Percentiles rank a stretch among this genome's conserved stretches.
Evolutionary conservation across 768 basidiomycete genomes (phyloP).

Genomic region (Boletus subparvulus): DNA sequence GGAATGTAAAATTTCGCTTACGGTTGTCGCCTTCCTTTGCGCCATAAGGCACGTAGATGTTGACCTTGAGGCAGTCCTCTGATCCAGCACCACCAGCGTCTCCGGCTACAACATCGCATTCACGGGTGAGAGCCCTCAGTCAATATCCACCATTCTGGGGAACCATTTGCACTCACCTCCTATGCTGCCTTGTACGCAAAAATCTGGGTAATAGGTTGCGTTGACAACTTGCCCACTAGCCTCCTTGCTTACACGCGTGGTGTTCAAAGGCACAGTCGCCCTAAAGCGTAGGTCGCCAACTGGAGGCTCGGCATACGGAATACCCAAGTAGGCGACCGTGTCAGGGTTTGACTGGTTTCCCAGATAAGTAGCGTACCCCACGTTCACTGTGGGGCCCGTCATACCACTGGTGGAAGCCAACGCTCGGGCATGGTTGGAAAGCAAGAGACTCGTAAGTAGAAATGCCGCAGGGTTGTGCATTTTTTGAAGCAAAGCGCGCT

Average conservation of each 20-base stretch:
- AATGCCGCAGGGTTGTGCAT: not conserved
- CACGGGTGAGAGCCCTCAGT: not conserved
- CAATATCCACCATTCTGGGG: not conserved
- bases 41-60: constrained; percentile 56
- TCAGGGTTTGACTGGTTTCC: constrained; percentile 54
- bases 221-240: constrained; percentile 44
- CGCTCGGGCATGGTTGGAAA: not conserved
- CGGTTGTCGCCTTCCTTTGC: constrained; percentile 47
- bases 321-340: constrained; percentile 54
- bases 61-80: constrained; percentile 68
- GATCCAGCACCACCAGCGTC: constrained; percentile 64
- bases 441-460: constrained; percentile 27
- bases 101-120: constrained; percentile 34
- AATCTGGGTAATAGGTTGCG: constrained; percentile 52
- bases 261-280: constrained; percentile 53
- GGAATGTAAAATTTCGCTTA: constrained; percentile 26
- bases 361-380: constrained; percentile 58
- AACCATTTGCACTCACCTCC: constrained; percentile 35
- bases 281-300: constrained; percentile 43
- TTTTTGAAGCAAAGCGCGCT: not conserved
- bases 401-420: constrained; percentile 1
- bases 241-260: constrained; percentile 38
- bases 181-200: constrained; percentile 59
- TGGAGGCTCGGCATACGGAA: constrained; percentile 46
- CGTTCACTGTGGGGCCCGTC: constrained; percentile 43